Percentiles rank a stretch among this genome's conserved stretches.
These are phyloP conservation scores for Pseudozyma thailandica DNA, from an alignment of 1,284 basidiomycete species.

Conservation along the genomic window DNA sequence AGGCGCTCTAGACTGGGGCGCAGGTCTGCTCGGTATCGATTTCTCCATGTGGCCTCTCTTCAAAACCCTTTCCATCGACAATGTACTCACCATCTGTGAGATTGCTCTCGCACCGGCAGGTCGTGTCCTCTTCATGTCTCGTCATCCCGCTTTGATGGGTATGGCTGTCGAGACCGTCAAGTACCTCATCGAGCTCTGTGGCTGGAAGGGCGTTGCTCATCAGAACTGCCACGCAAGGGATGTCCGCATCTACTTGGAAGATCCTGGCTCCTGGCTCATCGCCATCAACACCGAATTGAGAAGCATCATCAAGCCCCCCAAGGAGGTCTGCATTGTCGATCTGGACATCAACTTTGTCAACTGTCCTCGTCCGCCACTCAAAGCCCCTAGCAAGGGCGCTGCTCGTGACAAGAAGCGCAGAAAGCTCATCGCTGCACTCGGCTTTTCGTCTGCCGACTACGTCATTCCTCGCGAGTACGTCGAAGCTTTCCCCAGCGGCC, in stretches of 20 bases:
- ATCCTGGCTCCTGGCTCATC: slow-evolving; percentile 86
- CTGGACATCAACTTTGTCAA: slow-evolving; percentile 90
- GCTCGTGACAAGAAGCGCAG: slow-evolving; percentile 85
- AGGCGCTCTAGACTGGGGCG: slow-evolving; percentile 70
- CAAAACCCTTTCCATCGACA: slow-evolving; percentile 91
- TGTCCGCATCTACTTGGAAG: slow-evolving; percentile 80
- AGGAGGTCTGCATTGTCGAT: slow-evolving; percentile 86
- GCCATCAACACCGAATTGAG: slow-evolving; percentile 87
- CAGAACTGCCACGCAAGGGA: slow-evolving; percentile 79
- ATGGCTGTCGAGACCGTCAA: slow-evolving; percentile 87
- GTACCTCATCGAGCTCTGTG: slow-evolving; percentile 90
- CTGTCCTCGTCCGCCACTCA: slow-evolving; percentile 81
- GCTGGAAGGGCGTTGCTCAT: slow-evolving; percentile 83
- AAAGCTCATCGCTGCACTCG: slow-evolving; percentile 71
- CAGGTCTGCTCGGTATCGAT: slow-evolving; percentile 69
- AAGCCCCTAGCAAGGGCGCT: slow-evolving; percentile 81
- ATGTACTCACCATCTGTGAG: slow-evolving; percentile 92
- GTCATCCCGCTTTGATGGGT: slow-evolving; percentile 90
- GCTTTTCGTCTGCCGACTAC: slow-evolving; percentile 53
- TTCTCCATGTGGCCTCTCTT: slow-evolving; percentile 98
- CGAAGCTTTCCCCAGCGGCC: slow-evolving; percentile 89
- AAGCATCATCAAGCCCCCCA: slow-evolving; percentile 78
- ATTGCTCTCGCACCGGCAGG: slow-evolving; percentile 93
- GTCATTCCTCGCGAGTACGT: slow-evolving; percentile 78
- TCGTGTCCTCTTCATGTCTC: slow-evolving; percentile 86